A percentile compares a stretch with the other conserved stretches of the same genome.
Conservation (phyloP, 2,329 filamentous ascomycete genomes). For the Pestalotiopsis fici region DNA sequence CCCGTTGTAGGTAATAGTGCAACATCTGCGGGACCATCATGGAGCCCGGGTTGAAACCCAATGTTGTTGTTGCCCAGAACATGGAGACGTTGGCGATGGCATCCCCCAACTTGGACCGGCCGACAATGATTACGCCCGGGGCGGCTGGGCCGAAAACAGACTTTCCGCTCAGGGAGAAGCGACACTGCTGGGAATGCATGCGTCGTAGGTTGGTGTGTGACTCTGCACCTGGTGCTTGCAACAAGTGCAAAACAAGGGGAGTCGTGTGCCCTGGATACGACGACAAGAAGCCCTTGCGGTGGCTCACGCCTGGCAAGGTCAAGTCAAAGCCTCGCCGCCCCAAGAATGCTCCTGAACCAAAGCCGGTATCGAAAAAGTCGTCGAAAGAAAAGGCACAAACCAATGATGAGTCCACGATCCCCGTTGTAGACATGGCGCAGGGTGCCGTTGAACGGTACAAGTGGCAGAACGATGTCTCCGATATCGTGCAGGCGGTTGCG, state of each 20-base stretch:
- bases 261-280: conserved; percentile 40
- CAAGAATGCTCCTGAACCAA: conserved; percentile 2
- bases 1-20: neutral
- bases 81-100: neutral
- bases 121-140: neutral
- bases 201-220: conserved; percentile 42
- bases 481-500: conserved; percentile 22
- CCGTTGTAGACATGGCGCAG: neutral
- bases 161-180: neutral
- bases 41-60: neutral
- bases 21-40: neutral
- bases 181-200: conserved; percentile 43
- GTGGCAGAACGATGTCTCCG: neutral
- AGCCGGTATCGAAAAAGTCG: conserved; percentile 1
- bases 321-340: conserved; percentile 25
- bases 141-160: neutral
- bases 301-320: conserved; percentile 39
- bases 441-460: neutral
- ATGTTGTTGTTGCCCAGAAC: neutral
- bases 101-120: neutral
- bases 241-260: conserved; percentile 32
- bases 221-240: conserved; percentile 34
- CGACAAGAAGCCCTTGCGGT: conserved; percentile 37
- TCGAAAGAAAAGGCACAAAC: neutral
- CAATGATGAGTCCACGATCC: neutral